Evolutionary conservation across 805 yeast species (phyloP).

Genomic region (Nakazawaea ishiwadae): DNA sequence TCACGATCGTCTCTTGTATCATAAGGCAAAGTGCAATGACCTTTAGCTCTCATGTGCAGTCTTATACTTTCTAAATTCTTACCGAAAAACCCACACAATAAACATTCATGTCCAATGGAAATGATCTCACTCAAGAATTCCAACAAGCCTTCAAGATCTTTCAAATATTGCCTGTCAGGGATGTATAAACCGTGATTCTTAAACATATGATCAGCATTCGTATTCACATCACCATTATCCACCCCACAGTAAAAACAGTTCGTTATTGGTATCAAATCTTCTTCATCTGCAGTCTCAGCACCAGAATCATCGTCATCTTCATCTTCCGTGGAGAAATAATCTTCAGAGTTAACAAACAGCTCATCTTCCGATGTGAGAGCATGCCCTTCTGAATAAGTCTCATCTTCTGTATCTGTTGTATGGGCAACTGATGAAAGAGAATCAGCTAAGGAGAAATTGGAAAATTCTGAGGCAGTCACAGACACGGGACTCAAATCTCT

Average conservation of each 20-base stretch:
- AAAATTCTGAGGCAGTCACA: slow-evolving; percentile 50
- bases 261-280: slow-evolving; percentile 31
- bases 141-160: slow-evolving; percentile 34
- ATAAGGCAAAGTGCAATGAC: slow-evolving; percentile 42
- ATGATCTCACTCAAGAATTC: slow-evolving; percentile 30
- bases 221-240: slow-evolving; percentile 28
- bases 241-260: slow-evolving; percentile 47
- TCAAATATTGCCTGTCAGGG: slow-evolving; percentile 35
- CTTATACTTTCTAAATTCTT: slow-evolving; percentile 35
- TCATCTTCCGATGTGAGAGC: slow-evolving; percentile 24
- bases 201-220: slow-evolving; percentile 35
- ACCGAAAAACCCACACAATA: slow-evolving; percentile 40
- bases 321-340: slow-evolving; percentile 2
- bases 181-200: slow-evolving; percentile 40
- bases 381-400: slow-evolving; percentile 32
- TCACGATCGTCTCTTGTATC: slow-evolving; percentile 35
- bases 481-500: slow-evolving; percentile 47
- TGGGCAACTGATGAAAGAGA: slow-evolving; percentile 13
- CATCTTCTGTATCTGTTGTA: slow-evolving; percentile 22
- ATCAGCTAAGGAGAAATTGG: slow-evolving; percentile 53
- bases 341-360: background rate
- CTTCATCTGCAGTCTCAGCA: slow-evolving; percentile 20
- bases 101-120: slow-evolving; percentile 36
- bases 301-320: slow-evolving; percentile 11
- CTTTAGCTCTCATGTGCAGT: slow-evolving; percentile 38